These are phyloP conservation scores for Fusarium abutilonis DNA, from an alignment of 2,329 filamentous ascomycete species.

Conservation along the genomic window DNA sequence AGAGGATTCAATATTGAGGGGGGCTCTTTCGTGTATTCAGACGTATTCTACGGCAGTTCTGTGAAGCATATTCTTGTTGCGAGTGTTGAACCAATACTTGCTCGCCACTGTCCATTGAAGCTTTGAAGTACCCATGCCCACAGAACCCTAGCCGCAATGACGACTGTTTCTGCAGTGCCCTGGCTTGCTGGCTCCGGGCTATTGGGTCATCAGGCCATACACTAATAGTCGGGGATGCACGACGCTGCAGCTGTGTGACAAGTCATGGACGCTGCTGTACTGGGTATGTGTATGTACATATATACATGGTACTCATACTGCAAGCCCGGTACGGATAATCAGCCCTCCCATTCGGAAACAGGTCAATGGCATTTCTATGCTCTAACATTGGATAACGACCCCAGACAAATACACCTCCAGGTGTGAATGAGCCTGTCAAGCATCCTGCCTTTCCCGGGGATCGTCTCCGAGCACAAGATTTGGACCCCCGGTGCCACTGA, in stretches of 20 bases:
- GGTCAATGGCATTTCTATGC: not conserved
- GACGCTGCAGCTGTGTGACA: conserved; percentile 38
- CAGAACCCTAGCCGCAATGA: conserved; percentile 27
- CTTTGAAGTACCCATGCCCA: conserved; percentile 1
- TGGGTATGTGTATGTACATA: not conserved
- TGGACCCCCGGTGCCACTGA: conserved; percentile 1
- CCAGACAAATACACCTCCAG: conserved; percentile 11
- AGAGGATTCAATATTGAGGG: conserved; percentile 18
- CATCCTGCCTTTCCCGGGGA: conserved; percentile 30
- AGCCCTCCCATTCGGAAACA: conserved; percentile 9
- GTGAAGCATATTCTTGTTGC: conserved; percentile 3
- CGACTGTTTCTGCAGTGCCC: conserved; percentile 24
- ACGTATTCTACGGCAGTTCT: not conserved
- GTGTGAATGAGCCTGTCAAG: not conserved
- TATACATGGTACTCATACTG: not conserved
- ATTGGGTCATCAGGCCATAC: conserved; percentile 32
- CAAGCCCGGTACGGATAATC: not conserved
- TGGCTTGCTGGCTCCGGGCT: conserved; percentile 15
- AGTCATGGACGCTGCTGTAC: conserved; percentile 27
- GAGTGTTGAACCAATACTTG: not conserved
- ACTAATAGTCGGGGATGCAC: conserved; percentile 42
- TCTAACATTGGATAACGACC: not conserved
- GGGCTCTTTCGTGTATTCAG: conserved; percentile 14
- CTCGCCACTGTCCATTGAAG: conserved; percentile 5
- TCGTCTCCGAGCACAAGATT: conserved; percentile 24